Conservation (phyloP, 345 rosid species). For the Eucalyptus guilfoylei region DNA sequence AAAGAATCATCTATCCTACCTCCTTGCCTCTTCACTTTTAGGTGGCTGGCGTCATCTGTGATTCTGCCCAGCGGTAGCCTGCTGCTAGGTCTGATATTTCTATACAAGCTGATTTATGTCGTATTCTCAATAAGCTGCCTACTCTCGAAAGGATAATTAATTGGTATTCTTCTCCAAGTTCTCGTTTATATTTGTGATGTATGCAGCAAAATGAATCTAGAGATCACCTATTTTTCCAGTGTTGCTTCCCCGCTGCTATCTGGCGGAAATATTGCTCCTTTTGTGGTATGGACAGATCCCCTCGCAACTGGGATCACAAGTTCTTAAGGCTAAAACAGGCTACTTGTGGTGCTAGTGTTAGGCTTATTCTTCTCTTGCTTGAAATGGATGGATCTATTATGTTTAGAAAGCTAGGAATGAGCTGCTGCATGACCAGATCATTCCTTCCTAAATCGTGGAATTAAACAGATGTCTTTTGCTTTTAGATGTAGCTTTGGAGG, state of each 20-base stretch:
- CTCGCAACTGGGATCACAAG: not conserved
- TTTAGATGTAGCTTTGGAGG: not conserved
- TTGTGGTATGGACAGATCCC: not conserved
- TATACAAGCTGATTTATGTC: not conserved
- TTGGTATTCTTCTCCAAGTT: not conserved
- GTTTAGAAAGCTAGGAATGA: not conserved
- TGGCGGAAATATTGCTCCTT: not conserved
- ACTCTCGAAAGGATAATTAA: not conserved
- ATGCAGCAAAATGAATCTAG: not conserved
- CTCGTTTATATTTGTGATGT: not conserved
- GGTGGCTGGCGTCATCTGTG: not conserved
- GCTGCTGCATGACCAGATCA: not conserved
- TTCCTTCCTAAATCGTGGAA: not conserved
- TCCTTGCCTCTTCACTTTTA: too few species aligned
- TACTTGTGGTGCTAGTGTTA: not conserved
- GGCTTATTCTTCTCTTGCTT: not conserved
- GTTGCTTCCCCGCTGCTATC: not conserved
- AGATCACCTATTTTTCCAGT: not conserved
- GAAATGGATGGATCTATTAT: not conserved
- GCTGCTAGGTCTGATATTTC: not conserved
- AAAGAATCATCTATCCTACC: too few species aligned
- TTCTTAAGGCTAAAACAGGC: not conserved
- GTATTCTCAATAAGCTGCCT: not conserved
- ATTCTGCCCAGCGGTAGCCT: not conserved
- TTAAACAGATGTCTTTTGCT: not conserved